A percentile compares a stretch with the other conserved stretches of the same genome.
Conservation (phyloP, 331 rosid genomes). For the Spiraea crenata region DNA sequence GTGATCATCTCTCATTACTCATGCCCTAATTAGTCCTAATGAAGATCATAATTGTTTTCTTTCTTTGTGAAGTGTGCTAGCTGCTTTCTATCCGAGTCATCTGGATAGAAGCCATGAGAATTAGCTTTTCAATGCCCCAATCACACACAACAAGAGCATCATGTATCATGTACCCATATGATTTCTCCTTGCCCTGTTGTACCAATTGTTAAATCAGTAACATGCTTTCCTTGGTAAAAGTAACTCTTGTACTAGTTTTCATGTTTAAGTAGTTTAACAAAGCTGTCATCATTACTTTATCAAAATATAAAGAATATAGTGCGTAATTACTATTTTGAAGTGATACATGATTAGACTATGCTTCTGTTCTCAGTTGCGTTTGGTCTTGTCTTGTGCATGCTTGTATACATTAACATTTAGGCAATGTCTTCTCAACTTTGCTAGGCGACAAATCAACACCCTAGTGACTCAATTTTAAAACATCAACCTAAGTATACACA, state of each 20-base stretch:
- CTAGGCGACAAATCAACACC: conserved; percentile 74
- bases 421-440: conserved; percentile 57
- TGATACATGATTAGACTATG: conserved; percentile 12
- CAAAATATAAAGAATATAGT: too few relatives aligned
- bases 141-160: conserved; percentile 45
- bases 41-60: too few relatives aligned
- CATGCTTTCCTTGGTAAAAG: conserved; percentile 19
- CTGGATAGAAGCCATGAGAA: conserved; percentile 28
- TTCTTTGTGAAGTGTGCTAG: conserved; percentile 27
- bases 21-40: conserved; percentile 26
- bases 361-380: conserved; percentile 48
- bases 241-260: conserved; percentile 36
- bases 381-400: conserved; percentile 78
- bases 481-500: conserved; percentile 13
- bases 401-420: conserved; percentile 59
- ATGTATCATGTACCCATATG: conserved; percentile 38
- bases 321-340: too few relatives aligned
- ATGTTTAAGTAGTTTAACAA: conserved; percentile 4
- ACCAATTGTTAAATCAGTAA: conserved; percentile 8
- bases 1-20: conserved; percentile 47
- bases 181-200: conserved; percentile 13
- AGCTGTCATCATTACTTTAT: conserved; percentile 3
- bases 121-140: conserved; percentile 53
- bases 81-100: conserved; percentile 1
- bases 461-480: conserved; percentile 39